Evolutionary conservation across 1,284 basidiomycete species (phyloP).

Genomic region (Tilletia horrida): DNA sequence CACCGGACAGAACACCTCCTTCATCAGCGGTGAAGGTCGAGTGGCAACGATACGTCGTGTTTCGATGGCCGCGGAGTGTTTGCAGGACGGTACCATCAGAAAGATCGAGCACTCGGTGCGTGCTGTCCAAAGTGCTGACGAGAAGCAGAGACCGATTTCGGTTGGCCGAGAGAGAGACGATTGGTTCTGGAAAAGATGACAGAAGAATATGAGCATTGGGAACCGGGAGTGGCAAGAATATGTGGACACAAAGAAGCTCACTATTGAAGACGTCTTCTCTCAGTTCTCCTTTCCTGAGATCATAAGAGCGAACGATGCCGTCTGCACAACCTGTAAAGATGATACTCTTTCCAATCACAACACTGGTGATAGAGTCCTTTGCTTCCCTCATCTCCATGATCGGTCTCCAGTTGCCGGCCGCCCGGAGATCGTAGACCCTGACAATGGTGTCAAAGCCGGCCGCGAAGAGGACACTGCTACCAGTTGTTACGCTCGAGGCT

Average conservation of each 20-base stretch:
- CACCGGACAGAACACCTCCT: slow-evolving; percentile 76
- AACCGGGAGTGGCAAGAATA: background rate
- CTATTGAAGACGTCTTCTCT: slow-evolving; percentile 83
- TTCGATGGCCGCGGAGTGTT: slow-evolving; percentile 73
- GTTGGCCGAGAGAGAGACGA: slow-evolving; percentile 55
- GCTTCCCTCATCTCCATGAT: slow-evolving; percentile 91
- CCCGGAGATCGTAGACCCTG: slow-evolving; percentile 59
- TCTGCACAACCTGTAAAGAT: slow-evolving; percentile 80
- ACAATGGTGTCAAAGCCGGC: slow-evolving; percentile 44
- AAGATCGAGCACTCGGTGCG: slow-evolving; percentile 79
- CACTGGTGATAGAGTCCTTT: slow-evolving; percentile 68
- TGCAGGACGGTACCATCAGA: slow-evolving; percentile 79
- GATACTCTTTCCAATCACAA: slow-evolving; percentile 63
- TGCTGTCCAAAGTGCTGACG: slow-evolving; percentile 76
- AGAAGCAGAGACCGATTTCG: slow-evolving; percentile 73
- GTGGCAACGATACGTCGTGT: slow-evolving; percentile 72
- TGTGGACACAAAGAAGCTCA: slow-evolving; percentile 58
- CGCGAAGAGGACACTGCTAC: slow-evolving; percentile 31
- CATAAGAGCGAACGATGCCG: slow-evolving; percentile 85
- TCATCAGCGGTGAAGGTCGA: slow-evolving; percentile 76
- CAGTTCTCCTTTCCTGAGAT: slow-evolving; percentile 84
- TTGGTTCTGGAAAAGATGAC: slow-evolving; percentile 63
- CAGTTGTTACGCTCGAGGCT: slow-evolving; percentile 23
- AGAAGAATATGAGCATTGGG: background rate
- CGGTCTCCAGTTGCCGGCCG: slow-evolving; percentile 60